Percentiles rank a stretch among this genome's conserved stretches.
Conservation (phyloP, 805 yeast species). For the Yarrowia sp. region DNA sequence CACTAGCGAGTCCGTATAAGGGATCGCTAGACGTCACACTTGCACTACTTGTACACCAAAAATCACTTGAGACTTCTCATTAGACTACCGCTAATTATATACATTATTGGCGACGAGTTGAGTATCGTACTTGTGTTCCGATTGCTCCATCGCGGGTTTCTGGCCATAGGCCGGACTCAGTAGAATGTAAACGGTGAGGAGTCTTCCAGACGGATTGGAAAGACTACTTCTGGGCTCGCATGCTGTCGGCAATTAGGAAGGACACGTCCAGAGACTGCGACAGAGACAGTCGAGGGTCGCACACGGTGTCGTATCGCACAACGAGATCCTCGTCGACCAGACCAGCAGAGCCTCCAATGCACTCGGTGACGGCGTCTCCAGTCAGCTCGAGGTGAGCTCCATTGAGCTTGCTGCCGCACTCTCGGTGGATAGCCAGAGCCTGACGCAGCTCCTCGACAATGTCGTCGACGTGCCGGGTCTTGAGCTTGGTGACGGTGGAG, state of each 20-base stretch:
- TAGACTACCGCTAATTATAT: no score
- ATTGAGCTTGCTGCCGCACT: conserved; percentile 38
- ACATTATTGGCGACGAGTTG: neutral
- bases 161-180: conserved; percentile 20
- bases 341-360: conserved; percentile 45
- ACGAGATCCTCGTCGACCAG: conserved; percentile 42
- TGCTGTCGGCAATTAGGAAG: conserved; percentile 43
- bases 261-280: conserved; percentile 45
- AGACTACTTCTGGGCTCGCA: conserved; percentile 20
- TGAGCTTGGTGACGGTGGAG: conserved; percentile 41
- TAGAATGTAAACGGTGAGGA: neutral
- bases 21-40: no score
- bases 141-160: no score
- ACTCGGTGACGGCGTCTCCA: conserved; percentile 47
- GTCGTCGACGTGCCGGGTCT: conserved; percentile 46
- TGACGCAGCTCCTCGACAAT: conserved; percentile 42
- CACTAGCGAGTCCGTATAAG: no score
- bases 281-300: conserved; percentile 45
- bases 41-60: no score
- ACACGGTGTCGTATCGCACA: conserved; percentile 45
- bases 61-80: no score
- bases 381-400: conserved; percentile 47
- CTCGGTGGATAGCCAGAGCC: conserved; percentile 42
- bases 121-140: no score
- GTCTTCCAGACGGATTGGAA: no score